A percentile compares a stretch with the other conserved stretches of the same genome.
These are phyloP conservation scores for Bacidia gigantensis DNA, from an alignment of 495 filamentous ascomycete species.

Conservation along the genomic window DNA sequence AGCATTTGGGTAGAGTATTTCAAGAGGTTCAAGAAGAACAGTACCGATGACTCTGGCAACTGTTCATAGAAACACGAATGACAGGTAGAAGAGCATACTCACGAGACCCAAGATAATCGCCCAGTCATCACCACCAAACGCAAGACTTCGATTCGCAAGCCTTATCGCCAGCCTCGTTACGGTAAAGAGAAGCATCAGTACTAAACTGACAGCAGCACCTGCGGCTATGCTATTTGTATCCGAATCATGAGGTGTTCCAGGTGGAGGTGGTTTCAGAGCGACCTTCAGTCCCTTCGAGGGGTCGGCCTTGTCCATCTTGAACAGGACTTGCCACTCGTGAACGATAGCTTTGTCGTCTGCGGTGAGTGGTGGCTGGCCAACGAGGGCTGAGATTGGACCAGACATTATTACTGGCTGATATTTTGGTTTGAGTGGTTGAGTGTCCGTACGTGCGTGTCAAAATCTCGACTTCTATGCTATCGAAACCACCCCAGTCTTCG, in stretches of 20 bases:
- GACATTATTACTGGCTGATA: no score
- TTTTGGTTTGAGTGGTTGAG: no score
- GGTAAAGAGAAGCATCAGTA: neutral
- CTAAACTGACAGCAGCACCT: neutral
- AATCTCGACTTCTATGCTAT: no score
- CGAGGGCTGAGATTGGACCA: neutral
- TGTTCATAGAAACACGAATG: no score
- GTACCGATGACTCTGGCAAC: neutral
- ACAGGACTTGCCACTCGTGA: conserved; percentile 1
- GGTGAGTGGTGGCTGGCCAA: conserved; percentile 4
- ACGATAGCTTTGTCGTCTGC: conserved; percentile 4
- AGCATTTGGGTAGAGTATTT: no score
- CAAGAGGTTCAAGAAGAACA: neutral
- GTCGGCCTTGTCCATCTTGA: neutral
- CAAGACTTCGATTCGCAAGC: neutral
- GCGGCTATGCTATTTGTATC: neutral
- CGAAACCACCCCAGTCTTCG: no score
- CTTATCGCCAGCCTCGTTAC: neutral
- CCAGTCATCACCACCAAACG: conserved; percentile 4
- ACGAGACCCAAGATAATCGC: neutral
- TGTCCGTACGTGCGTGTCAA: no score
- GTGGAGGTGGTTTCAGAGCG: neutral
- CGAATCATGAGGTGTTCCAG: neutral
- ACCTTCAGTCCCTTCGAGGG: neutral
- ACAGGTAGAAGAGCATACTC: no score